A percentile compares a stretch with the other conserved stretches of the same genome.
Conservation (phyloP, 768 basidiomycete genomes). For the Calocybe gangraenosa region DNA sequence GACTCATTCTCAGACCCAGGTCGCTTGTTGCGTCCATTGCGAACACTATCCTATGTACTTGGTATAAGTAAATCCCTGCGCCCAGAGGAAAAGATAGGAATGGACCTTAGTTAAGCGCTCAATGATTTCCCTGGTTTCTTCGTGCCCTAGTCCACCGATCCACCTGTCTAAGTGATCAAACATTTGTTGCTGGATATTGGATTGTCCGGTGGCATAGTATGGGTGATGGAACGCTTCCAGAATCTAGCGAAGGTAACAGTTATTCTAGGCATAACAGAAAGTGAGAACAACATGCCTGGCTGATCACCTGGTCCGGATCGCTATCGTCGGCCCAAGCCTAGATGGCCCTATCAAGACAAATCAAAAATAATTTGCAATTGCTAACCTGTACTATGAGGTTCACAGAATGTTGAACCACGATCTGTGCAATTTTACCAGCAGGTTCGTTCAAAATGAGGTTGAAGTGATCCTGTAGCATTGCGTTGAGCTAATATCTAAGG, state of each 20-base stretch:
- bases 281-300: slow-evolving; percentile 28
- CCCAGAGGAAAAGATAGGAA: not conserved
- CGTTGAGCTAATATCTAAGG: slow-evolving; percentile 1
- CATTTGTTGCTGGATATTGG: slow-evolving; percentile 57
- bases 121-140: slow-evolving; percentile 47
- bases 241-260: slow-evolving; percentile 28
- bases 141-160: slow-evolving; percentile 42
- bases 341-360: not conserved
- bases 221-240: slow-evolving; percentile 70
- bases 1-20: slow-evolving; percentile 41
- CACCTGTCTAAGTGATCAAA: slow-evolving; percentile 51
- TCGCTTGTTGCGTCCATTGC: slow-evolving; percentile 54
- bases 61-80: not conserved
- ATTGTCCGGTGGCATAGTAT: slow-evolving; percentile 52
- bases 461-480: slow-evolving; percentile 56
- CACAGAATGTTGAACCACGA: slow-evolving; percentile 61
- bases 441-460: slow-evolving; percentile 70
- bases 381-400: slow-evolving; percentile 51
- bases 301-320: slow-evolving; percentile 40
- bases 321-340: slow-evolving; percentile 48
- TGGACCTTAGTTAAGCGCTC: slow-evolving; percentile 48
- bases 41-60: slow-evolving; percentile 43
- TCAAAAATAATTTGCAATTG: not conserved
- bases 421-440: slow-evolving; percentile 66
- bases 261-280: not conserved